A percentile compares a stretch with the other conserved stretches of the same genome.
phyloP scores from a whole-genome alignment of 1,139 yeast species.

The Casaregolazyma lundiana region DNA sequence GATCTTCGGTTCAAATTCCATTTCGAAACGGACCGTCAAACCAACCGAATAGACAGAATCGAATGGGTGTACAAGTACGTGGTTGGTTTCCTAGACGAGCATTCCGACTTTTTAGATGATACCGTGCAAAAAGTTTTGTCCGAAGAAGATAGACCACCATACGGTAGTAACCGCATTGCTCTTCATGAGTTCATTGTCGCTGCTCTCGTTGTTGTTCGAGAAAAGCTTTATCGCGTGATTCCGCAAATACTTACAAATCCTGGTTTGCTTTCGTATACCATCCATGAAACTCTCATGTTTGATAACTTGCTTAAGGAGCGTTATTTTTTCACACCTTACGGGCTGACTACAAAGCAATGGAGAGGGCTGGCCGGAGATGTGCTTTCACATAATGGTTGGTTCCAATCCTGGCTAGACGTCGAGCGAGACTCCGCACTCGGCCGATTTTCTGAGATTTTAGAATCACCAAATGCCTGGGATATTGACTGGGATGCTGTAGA shows the following conservation, averaged over 20 bases:
- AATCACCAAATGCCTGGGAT: slow-evolving; percentile 49
- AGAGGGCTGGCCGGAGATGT: slow-evolving; percentile 56
- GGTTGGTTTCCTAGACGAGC: slow-evolving; percentile 46
- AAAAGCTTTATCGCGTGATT: slow-evolving; percentile 41
- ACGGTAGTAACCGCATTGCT: slow-evolving; percentile 27
- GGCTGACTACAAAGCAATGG: slow-evolving; percentile 39
- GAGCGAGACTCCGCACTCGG: slow-evolving; percentile 43
- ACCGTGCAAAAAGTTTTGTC: slow-evolving; percentile 32
- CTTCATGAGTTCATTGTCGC: slow-evolving; percentile 53
- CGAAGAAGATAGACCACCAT: slow-evolving; percentile 24
- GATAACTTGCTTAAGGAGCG: slow-evolving; percentile 51
- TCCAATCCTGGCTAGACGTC: slow-evolving; percentile 62
- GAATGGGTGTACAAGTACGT: slow-evolving; percentile 70
- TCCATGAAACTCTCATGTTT: slow-evolving; percentile 55
- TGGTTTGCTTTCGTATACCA: slow-evolving; percentile 53
- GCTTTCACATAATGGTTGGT: slow-evolving; percentile 39
- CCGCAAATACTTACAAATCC: slow-evolving; percentile 42
- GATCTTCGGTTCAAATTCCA: slow-evolving; percentile 66
- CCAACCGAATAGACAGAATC: slow-evolving; percentile 70
- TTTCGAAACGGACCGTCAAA: slow-evolving; percentile 56
- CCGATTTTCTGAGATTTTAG: slow-evolving; percentile 57
- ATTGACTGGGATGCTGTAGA: slow-evolving; percentile 61
- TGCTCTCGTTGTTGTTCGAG: slow-evolving; percentile 46
- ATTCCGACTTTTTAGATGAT: slow-evolving; percentile 39
- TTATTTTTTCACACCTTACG: slow-evolving; percentile 54